These are phyloP conservation scores for Wickerhamiella bombiphila DNA, from an alignment of 805 yeast genomes.

Conservation along the genomic window DNA sequence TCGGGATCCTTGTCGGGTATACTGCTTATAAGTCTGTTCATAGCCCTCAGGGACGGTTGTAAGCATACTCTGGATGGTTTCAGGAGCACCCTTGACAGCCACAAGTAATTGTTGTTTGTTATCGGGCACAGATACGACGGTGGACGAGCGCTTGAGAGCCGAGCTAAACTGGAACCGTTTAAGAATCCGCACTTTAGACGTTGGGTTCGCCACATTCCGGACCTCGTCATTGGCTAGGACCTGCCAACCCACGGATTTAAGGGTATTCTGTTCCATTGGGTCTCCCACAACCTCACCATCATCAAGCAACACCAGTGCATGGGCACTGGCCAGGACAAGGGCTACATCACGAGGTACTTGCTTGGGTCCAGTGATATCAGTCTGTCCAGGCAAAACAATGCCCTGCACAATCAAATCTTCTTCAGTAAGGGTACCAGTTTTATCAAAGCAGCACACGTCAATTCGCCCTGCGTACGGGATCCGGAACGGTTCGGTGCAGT, in stretches of 20 bases:
- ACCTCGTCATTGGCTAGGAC: slow-evolving; percentile 66
- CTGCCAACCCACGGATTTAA: slow-evolving; percentile 74
- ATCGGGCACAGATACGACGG: slow-evolving; percentile 47
- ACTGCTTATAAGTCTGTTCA: slow-evolving; percentile 74
- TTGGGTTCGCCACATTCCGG: slow-evolving; percentile 29
- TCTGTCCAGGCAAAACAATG: slow-evolving; percentile 47
- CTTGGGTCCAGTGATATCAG: slow-evolving; percentile 29
- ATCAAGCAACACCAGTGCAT: slow-evolving; percentile 84
- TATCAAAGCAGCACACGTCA: slow-evolving; percentile 96
- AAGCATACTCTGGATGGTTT: slow-evolving; percentile 73
- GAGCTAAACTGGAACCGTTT: slow-evolving; percentile 97
- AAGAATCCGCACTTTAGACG: slow-evolving; percentile 48
- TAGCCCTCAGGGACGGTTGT: slow-evolving; percentile 56
- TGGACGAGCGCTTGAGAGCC: slow-evolving; percentile 86
- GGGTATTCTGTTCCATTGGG: slow-evolving; percentile 96
- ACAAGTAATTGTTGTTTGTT: slow-evolving; percentile 41
- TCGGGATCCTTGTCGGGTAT: slow-evolving; percentile 91
- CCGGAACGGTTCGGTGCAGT: slow-evolving; percentile 97
- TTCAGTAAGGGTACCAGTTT: slow-evolving; percentile 95
- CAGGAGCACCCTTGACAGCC: slow-evolving; percentile 96
- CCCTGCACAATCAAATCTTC: slow-evolving; percentile 96
- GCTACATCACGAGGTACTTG: slow-evolving; percentile 52
- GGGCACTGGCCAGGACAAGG: slow-evolving; percentile 81
- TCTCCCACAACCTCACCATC: slow-evolving; percentile 98
- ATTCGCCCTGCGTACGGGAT: slow-evolving; percentile 96